phyloP scores from a whole-genome alignment of 257 asterid species.

The Capsicum chinense region DNA sequence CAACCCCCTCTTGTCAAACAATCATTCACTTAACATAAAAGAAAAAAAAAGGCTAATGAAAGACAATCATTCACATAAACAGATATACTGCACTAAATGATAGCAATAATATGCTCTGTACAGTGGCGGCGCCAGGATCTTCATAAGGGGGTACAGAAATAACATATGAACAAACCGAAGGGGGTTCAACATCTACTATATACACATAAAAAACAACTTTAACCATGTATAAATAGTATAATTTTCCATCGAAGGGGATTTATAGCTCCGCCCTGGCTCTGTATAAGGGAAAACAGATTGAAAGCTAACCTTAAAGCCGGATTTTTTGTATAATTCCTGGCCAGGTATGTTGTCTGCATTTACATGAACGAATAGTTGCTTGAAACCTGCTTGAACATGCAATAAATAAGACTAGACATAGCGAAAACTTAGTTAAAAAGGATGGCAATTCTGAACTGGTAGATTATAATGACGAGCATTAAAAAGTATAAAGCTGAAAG shows the following conservation, averaged over 20 bases:
- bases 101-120: background rate
- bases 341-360: constrained; percentile 77
- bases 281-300: constrained; percentile 19
- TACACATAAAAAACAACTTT: no score
- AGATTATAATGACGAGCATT: background rate
- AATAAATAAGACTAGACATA: constrained; percentile 24
- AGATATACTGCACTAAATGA: background rate
- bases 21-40: background rate
- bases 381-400: constrained; percentile 62
- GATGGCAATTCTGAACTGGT: background rate
- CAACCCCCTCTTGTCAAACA: background rate
- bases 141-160: no score
- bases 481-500: constrained; percentile 33
- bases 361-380: constrained; percentile 81
- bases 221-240: no score
- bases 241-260: no score
- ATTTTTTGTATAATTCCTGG: constrained; percentile 71
- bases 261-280: background rate
- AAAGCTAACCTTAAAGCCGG: constrained; percentile 71
- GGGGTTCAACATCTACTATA: no score
- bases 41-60: background rate
- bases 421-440: background rate
- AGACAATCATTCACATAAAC: background rate
- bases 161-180: no score
- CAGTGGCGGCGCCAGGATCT: no score